A percentile compares a stretch with the other conserved stretches of the same genome.
These are phyloP conservation scores for Populus davidiana DNA, from an alignment of 345 rosid species.

Conservation along the genomic window DNA sequence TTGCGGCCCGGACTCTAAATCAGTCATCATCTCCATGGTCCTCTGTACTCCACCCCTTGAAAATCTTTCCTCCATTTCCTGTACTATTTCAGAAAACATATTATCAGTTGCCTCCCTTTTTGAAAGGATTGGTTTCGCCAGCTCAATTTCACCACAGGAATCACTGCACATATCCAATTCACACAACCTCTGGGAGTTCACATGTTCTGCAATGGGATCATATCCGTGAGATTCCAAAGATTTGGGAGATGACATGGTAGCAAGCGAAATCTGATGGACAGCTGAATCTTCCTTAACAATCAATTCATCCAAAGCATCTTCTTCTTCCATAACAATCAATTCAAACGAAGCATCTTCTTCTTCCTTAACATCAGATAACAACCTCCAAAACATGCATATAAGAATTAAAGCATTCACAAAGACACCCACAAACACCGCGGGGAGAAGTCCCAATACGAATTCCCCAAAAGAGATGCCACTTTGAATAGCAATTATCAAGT, in stretches of 20 bases:
- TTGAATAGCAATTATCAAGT: constrained; percentile 73
- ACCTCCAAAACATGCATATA: constrained; percentile 62
- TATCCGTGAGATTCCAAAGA: no score
- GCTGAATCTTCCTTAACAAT: no score
- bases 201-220: no score
- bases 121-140: constrained; percentile 39
- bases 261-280: constrained; percentile 29
- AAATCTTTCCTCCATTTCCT: constrained; percentile 19
- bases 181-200: constrained; percentile 19
- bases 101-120: constrained; percentile 29
- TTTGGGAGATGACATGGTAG: no score
- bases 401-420: constrained; percentile 53
- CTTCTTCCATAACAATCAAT: no score
- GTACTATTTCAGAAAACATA: constrained; percentile 12
- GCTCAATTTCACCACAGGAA: constrained; percentile 9
- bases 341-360: constrained; percentile 9
- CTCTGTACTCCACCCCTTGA: no score
- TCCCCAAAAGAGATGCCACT: constrained; percentile 60
- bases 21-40: no score
- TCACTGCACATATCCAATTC: constrained; percentile 41
- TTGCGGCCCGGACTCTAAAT: neutral
- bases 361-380: constrained; percentile 33
- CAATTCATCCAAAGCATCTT: no score
- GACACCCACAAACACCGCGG: constrained; percentile 69
- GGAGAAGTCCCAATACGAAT: constrained; percentile 62